Base-by-base conservation (phyloP, 176 grass and related monocot genomes). In the Carex littledalei region DNA sequence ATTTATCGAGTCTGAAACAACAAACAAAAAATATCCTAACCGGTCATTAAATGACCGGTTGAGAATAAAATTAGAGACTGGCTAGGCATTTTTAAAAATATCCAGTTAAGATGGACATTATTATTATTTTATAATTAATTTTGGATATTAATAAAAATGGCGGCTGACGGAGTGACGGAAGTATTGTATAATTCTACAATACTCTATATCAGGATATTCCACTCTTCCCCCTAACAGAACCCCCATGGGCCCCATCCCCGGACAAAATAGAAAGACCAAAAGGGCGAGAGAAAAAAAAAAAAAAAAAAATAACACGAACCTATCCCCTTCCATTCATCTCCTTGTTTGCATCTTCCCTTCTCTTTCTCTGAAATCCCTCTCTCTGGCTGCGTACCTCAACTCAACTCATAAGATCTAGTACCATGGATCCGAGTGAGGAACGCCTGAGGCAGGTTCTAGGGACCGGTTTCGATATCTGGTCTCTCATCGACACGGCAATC, bases 401-500 rank as follows among this genome's bases (percentile, higher is more conserved):
- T 13, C 49, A 53, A 53, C 52, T 15, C 8, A 50, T 50, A 72
- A 45, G 68, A 72, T 72, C 68, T 20, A 72, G 37, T 45, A 80
- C 49, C 70, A 95, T 94, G 90, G 87, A 89, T 64, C 63, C 61
- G 53, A 18, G 24, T 2, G 89, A 94, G 74, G 92, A 90, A 21
- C 90, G 87, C 45, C 81, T 97, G 73, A 86, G 78, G 52, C 61
- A 86, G 32, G 55, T 90, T 75, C 86, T 97, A 78, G 86, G 80
- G 61, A 70, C 84, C 21, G 93, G 88, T 24, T 53, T 82, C 15
- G 94, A 92, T 82, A 81, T 97, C 29, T 97, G 92, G 94, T 73
- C 69, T 14, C 84, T 97, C 74, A 89, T 97, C 65, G 89, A 97
- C 56, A 79, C 92, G 24, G 94, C 87, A 24, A 85, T 97, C 45